Evolutionary conservation across 495 filamentous ascomycete species (phyloP), one percentile per base, ranked within the genome.

Genomic region (Penicillium canariense): DNA sequence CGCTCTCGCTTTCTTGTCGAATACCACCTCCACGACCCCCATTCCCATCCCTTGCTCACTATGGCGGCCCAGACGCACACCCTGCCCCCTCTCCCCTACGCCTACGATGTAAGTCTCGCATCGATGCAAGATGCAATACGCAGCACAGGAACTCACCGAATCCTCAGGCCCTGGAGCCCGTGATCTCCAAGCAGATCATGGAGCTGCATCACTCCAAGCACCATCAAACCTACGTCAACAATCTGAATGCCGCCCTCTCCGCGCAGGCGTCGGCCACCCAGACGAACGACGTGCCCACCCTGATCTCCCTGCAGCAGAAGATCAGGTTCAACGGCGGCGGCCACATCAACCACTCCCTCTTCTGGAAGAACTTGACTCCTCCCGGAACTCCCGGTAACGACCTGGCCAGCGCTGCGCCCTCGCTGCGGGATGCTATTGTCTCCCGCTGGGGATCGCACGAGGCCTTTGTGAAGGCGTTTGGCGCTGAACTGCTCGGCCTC

Each of bases 241-340:
- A 79, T 58, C 78, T 83, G 44, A 87, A 87, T 65, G 69, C 70
- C 38, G 76, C 77, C 31, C 60, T 72, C 5, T 64, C 78, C 38
- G 72, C 84, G 36, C 75, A 85, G 38, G 62, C 61, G 45, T 68
- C 70, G 0, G 82, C 83, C 10, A 65, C 74, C 5, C 39, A 58
- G 17, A 60, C 67, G 28, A 67, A 75, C 27, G 71, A 84, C 57
- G 71, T 84, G 57, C 49, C 79, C 31, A 70, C 82, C 15, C 81
- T 90, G 46, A 90, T 96, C 59, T 75, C 85, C 5, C 73, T 93
- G 31, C 89, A 92, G 50, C 86, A 91, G 0, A 76, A 90, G 52
- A 85, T 98, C 76, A 95, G 90, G 75, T 98, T 98, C 81, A 87
- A 98, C 72, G 94, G 91, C 54, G 91, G 89, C 39, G 91, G 91